Percentiles rank a stretch among this genome's conserved stretches.
phyloP scores from a whole-genome alignment of 805 yeast genomes.

The Ogataea haglerorum region DNA sequence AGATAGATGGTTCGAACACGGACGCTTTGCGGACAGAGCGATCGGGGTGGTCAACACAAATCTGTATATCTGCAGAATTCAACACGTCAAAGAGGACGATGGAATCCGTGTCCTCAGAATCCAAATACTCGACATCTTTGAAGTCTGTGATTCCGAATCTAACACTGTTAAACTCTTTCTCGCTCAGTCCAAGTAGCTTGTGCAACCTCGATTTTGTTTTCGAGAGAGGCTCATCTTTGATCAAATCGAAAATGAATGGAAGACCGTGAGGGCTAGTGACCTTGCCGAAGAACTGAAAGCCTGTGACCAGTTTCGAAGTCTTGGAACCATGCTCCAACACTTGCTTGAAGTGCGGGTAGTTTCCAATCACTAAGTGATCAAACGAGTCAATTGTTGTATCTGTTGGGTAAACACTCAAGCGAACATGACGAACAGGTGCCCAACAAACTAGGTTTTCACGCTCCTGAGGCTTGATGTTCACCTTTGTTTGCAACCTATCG shows the following conservation, averaged over 20 bases:
- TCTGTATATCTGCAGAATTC: conserved; percentile 27
- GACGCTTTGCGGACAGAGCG: conserved; percentile 57
- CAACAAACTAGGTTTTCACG: conserved; percentile 51
- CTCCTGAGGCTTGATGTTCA: conserved; percentile 47
- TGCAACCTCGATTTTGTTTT: conserved; percentile 68
- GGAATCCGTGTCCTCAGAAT: conserved; percentile 52
- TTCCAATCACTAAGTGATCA: conserved; percentile 45
- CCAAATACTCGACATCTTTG: conserved; percentile 35
- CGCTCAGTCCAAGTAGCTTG: conserved; percentile 68
- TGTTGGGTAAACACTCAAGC: conserved; percentile 30
- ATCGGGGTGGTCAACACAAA: conserved; percentile 89
- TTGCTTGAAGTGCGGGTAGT: conserved; percentile 36
- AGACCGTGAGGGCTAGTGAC: conserved; percentile 68
- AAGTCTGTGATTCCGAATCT: conserved; percentile 55
- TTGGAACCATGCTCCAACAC: conserved; percentile 15
- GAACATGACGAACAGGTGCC: conserved; percentile 41
- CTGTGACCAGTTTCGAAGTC: conserved; percentile 51
- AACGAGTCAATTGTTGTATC: conserved; percentile 39
- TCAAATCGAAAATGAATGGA: conserved; percentile 75
- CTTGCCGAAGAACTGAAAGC: conserved; percentile 73
- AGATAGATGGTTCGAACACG: conserved; percentile 55
- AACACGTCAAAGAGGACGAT: conserved; percentile 54
- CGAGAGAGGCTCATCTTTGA: conserved; percentile 60
- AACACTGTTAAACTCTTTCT: conserved; percentile 75
- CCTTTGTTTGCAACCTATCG: conserved; percentile 51